These are phyloP conservation scores for Plasmodium gallinaceum DNA, from an alignment of 169 alveolate species.

Conservation along the genomic window DNA sequence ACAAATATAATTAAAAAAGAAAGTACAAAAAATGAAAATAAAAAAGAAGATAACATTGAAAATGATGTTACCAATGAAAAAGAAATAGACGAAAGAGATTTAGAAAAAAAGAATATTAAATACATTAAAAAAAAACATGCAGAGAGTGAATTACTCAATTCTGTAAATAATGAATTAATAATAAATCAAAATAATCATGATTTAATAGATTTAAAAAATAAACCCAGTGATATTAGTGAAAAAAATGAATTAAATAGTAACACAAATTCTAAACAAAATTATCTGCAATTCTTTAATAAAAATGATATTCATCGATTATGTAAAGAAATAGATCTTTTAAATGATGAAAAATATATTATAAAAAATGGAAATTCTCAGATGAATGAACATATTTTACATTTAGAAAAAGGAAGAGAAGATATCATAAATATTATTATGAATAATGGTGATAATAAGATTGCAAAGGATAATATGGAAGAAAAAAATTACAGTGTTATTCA, in stretches of 20 bases:
- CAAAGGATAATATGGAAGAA: background rate
- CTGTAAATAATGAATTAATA: background rate
- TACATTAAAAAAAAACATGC: background rate
- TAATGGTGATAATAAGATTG: background rate
- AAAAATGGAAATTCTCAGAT: background rate
- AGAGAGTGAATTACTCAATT: background rate
- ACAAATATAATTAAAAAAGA: background rate
- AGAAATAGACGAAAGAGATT: too few species aligned
- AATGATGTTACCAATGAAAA: background rate
- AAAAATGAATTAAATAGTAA: background rate
- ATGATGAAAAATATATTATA: background rate
- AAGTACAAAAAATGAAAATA: background rate
- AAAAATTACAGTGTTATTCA: background rate
- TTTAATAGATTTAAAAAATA: background rate
- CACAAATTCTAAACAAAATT: background rate
- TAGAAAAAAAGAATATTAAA: too few species aligned
- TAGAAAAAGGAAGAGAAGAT: background rate
- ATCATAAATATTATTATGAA: background rate
- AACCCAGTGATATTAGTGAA: background rate
- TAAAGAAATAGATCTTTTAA: background rate
- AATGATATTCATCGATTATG: background rate
- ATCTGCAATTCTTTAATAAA: background rate
- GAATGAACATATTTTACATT: background rate
- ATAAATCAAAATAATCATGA: background rate
- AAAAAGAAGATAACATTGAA: constrained; percentile 1